Evolutionary conservation across 2,329 filamentous ascomycete genomes (phyloP).

Genomic region (Colletotrichum sidae): DNA sequence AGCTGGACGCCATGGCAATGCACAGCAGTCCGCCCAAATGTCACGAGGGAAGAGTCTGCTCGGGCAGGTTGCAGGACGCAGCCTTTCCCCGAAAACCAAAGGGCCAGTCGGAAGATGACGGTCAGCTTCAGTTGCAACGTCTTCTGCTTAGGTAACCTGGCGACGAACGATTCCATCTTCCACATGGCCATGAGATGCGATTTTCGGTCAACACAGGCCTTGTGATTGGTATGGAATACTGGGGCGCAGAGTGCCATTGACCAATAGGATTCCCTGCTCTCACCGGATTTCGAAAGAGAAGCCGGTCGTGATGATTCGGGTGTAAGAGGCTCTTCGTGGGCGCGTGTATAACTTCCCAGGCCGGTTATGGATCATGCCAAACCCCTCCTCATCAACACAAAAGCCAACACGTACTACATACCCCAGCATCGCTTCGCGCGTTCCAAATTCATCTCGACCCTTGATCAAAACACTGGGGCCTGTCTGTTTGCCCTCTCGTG

Average conservation of each 20-base stretch:
- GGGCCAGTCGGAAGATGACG: not conserved
- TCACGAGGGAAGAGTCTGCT: not conserved
- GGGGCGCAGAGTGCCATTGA: constrained; percentile 12
- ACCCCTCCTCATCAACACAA: not conserved
- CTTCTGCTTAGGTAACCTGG: constrained; percentile 20
- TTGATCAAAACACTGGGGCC: constrained; percentile 13
- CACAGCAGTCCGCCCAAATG: too few relatives aligned
- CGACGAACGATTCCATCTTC: not conserved
- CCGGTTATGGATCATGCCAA: not conserved
- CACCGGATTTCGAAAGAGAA: constrained; percentile 9
- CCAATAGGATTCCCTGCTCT: not conserved
- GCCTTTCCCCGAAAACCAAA: not conserved
- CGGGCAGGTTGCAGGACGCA: not conserved
- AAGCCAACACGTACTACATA: constrained; percentile 8
- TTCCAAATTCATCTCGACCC: not conserved
- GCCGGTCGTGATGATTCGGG: not conserved
- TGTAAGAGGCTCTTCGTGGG: constrained; percentile 5
- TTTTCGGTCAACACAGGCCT: constrained; percentile 13
- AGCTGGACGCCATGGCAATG: too few relatives aligned
- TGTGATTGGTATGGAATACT: constrained; percentile 21
- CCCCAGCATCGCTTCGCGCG: not conserved
- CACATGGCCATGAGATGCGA: constrained; percentile 2
- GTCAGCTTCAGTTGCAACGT: constrained; percentile 10
- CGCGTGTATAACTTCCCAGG: constrained; percentile 5
- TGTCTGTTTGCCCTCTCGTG: constrained; percentile 2